Evolutionary conservation across 2,329 filamentous ascomycete genomes (phyloP), one percentile per base, ranked within the genome.

Genomic region (Emydomyces testavorans): DNA sequence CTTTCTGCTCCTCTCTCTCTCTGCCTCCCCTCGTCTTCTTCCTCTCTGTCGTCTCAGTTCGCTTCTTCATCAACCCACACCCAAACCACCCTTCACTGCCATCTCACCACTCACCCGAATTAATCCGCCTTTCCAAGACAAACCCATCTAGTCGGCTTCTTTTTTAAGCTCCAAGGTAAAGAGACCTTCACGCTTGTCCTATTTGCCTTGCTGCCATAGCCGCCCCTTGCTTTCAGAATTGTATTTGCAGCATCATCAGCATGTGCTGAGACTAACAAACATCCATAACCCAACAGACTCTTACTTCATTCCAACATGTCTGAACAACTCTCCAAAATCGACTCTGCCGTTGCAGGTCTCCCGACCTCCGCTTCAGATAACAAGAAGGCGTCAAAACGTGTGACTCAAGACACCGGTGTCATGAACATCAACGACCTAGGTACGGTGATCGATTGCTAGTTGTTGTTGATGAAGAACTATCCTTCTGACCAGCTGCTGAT

Each of bases 261-360:
- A 40, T 20, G 2, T 18, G 15, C 40, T n/a, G 11, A 7, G 16
- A 32, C 32, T 36, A 23, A 45, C 36, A 29, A 26, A 13, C 39
- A 29, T 6, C 32, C 41, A 26, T 49, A 36, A 21, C 13, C 23
- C 43, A 47, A 45, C 28, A 49, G 35, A 38, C 32, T 15, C n/a
- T 4, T 8, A 15, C 3, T 16, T 40, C 26, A 28, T 41, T n/a
- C n/a, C 57, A 65, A 48, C 64, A 79, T 81, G 77, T 71, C 77
- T 60, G 73, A 70, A 61, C 77, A 82, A 61, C 78, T 94, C 65
- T 77, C 78, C 70, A 94, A 93, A 75, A 80, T 94, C 72, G 89
- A 95, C 70, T 94, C 89, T 52, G 87, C 86, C 72, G 80, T 93
- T 63, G 81, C 87, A 64, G 85, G 86, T 68, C 69, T 89, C 60